Conservation (phyloP, 1,139 yeast genomes). For the Yamadazyma atmosphaerica region DNA sequence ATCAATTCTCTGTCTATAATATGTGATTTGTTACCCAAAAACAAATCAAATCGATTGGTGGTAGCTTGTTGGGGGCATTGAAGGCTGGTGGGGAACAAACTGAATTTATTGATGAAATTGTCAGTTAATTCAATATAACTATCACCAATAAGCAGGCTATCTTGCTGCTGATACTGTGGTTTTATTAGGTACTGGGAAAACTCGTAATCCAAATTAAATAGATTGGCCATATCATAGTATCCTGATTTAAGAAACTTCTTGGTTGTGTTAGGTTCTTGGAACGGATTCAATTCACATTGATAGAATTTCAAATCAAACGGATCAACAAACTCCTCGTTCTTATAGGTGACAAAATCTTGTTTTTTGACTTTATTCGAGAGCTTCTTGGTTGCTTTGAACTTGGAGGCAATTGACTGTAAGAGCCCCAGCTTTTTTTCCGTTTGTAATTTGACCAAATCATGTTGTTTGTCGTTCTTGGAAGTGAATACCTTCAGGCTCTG, state of each 20-base stretch:
- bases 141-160: too few species aligned
- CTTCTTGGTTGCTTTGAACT: background rate
- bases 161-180: constrained; percentile 37
- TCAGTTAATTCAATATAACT: constrained; percentile 33
- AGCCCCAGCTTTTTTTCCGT: background rate
- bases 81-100: constrained; percentile 21
- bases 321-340: constrained; percentile 1
- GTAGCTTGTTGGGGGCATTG: constrained; percentile 29
- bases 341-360: background rate
- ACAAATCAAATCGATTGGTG: constrained; percentile 28
- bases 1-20: constrained; percentile 23
- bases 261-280: constrained; percentile 9
- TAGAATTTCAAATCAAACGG: constrained; percentile 15
- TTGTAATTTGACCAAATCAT: constrained; percentile 3
- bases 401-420: background rate
- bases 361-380: background rate
- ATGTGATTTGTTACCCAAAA: constrained; percentile 28
- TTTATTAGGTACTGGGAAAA: constrained; percentile 33
- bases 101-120: constrained; percentile 28
- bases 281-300: constrained; percentile 36
- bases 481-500: background rate
- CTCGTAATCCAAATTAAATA: constrained; percentile 42
- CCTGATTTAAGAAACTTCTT: constrained; percentile 27
- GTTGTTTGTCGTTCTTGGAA: constrained; percentile 1
- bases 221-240: constrained; percentile 35